Evolutionary conservation across 2,329 filamentous ascomycete species (phyloP).

Genomic region (Blastomyces gilchristii): DNA sequence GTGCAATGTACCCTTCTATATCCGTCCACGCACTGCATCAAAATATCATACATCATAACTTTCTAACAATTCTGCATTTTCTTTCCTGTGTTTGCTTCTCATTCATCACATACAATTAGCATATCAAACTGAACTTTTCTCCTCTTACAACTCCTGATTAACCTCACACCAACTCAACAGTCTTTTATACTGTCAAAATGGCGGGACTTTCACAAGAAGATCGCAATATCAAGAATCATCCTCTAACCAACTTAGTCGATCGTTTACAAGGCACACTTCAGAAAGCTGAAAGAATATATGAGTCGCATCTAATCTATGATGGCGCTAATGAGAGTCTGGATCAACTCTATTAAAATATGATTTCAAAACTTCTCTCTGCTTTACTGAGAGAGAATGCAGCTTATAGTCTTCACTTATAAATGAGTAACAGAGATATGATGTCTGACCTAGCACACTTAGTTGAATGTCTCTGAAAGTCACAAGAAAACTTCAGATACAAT

Average conservation of each 20-base stretch:
- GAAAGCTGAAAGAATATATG: neutral
- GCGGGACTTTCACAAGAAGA: neutral
- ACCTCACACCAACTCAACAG: neutral
- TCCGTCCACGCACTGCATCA: too few relatives aligned
- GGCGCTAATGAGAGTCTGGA: neutral
- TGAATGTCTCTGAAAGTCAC: too few relatives aligned
- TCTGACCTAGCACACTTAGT: too few relatives aligned
- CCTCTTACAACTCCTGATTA: neutral
- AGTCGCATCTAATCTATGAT: neutral
- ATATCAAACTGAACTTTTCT: neutral
- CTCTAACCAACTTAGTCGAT: neutral
- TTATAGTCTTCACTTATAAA: too few relatives aligned
- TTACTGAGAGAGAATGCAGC: too few relatives aligned
- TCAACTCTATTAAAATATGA: too few relatives aligned
- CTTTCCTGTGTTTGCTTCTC: neutral
- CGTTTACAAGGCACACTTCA: neutral
- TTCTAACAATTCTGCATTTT: neutral
- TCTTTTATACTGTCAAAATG: neutral
- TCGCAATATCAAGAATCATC: neutral
- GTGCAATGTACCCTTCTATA: too few relatives aligned
- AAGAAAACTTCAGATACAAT: too few relatives aligned
- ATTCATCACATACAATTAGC: neutral
- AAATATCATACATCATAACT: neutral
- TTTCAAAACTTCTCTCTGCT: too few relatives aligned
- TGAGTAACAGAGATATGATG: too few relatives aligned